Percentiles rank a stretch among this genome's conserved stretches.
Conservation (phyloP, 140 eudicot species). For the Artemisia princeps region DNA sequence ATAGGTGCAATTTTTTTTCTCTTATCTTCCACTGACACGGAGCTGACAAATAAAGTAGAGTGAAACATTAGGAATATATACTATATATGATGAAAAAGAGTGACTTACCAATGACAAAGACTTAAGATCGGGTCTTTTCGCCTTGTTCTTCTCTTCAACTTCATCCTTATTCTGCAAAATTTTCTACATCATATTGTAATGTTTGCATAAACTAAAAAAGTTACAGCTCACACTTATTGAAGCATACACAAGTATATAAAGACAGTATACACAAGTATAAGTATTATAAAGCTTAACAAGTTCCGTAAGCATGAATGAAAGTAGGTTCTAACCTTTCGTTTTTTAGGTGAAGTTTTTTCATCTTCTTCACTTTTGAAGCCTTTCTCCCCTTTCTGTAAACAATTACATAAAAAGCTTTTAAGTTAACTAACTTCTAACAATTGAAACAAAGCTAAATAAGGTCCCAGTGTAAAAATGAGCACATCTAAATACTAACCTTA, state of each 20-base stretch:
- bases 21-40: background rate
- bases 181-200: conserved; percentile 16
- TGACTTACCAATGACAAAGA: conserved; percentile 59
- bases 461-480: too few species aligned
- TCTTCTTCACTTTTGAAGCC: too few species aligned
- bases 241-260: background rate
- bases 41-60: too few species aligned
- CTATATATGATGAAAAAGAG: background rate
- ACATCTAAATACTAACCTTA: conserved; percentile 30
- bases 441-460: too few species aligned
- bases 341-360: conserved; percentile 9
- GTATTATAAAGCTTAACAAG: too few species aligned
- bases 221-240: background rate
- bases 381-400: conserved; percentile 34
- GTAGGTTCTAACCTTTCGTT: conserved; percentile 32
- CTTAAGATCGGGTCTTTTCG: conserved; percentile 91
- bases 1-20: too few species aligned
- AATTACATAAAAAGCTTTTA: background rate
- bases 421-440: background rate
- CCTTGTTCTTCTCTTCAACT: conserved; percentile 31
- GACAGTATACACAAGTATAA: too few species aligned
- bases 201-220: background rate
- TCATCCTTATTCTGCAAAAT: conserved; percentile 34
- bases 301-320: too few species aligned
- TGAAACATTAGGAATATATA: background rate